phyloP scores from a whole-genome alignment of 2,329 filamentous ascomycete genomes.

The Colletotrichum eleusines region DNA sequence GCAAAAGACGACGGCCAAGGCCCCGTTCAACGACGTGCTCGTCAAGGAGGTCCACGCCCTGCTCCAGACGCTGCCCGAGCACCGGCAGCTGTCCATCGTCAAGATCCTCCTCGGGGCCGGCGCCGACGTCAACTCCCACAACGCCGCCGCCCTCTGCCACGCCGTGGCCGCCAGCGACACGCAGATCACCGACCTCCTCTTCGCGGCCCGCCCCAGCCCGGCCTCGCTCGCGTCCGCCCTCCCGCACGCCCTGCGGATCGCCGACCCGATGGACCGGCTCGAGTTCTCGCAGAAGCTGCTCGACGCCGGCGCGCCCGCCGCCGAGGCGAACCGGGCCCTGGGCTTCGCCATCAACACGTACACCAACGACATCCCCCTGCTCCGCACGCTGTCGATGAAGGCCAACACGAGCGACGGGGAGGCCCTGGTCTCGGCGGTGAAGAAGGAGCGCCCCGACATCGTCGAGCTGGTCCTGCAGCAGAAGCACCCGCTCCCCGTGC shows the following conservation, averaged over 20 bases:
- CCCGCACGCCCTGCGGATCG: constrained; percentile 64
- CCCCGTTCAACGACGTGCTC: constrained; percentile 59
- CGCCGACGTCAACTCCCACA: constrained; percentile 66
- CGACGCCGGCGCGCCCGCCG: constrained; percentile 60
- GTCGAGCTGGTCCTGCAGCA: constrained; percentile 59
- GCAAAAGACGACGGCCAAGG: constrained; percentile 56
- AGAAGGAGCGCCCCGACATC: constrained; percentile 59
- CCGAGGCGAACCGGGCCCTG: constrained; percentile 64
- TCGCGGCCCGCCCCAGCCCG: constrained; percentile 56
- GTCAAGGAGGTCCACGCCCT: constrained; percentile 64
- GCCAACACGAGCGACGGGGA: constrained; percentile 65
- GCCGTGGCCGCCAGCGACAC: constrained; percentile 61
- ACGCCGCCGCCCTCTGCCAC: constrained; percentile 63
- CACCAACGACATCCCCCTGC: constrained; percentile 61
- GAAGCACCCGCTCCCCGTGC: constrained; percentile 53
- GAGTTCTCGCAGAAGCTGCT: constrained; percentile 64
- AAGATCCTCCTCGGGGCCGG: constrained; percentile 62
- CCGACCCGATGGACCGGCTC: constrained; percentile 63
- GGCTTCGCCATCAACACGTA: constrained; percentile 62
- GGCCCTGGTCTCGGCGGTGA: constrained; percentile 60
- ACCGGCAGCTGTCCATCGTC: constrained; percentile 58
- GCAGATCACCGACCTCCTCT: constrained; percentile 62
- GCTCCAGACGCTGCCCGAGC: constrained; percentile 52
- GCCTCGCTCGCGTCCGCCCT: constrained; percentile 62
- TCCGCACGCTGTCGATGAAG: constrained; percentile 58